Base-by-base conservation (phyloP, 1,284 basidiomycete genomes). In the Leccinum pachyderme region DNA sequence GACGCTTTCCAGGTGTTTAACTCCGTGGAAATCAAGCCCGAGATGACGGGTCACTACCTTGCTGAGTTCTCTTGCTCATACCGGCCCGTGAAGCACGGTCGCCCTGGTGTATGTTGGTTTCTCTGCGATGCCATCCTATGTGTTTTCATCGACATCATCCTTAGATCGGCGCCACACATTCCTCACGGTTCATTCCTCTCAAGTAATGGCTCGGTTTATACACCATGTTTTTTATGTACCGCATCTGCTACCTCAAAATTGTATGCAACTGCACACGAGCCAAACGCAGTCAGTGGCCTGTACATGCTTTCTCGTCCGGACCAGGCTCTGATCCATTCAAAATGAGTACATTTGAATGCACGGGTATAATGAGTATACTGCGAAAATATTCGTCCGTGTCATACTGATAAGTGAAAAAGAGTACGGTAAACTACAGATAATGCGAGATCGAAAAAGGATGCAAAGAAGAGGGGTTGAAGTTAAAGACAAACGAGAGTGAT, bases 21-120 rank as follows among this genome's bases (percentile, higher is more conserved):
- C 83, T 88, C 91, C 50, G 93, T 98, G 61, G 95, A 98, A 80
- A 95, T 99, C 83, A 99, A 97, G 84, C 95, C 97, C 66, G 97
- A 99, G 79, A 98, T 98, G 97, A 93, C 91, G 63, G 97, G 96
- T 63, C 95, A 96, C 86, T 99, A 99, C 83, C 94, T 99, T 70
- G 95, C 83, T 65, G 96, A 99, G 81, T 89, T 89, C 78, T 89
- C 84, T 49, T 91, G 90, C 79, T 95, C 94, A 63, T 99, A 98
- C 91, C 87, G 90, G 77, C 95, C 96, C 72, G 96, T 98, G 77
- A 95, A 95, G 82, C 97, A 99, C 86, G 96, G 96, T 85, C 93
- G 95, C 67, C 93, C 95, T 66, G 94, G 94, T 93, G 84, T 87
- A 76, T 61, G 85, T 57, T 47, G 22, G 24, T 27, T 5, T 53